Base-by-base conservation (phyloP, 768 basidiomycete species). In the Kwoniella bestiolae region DNA sequence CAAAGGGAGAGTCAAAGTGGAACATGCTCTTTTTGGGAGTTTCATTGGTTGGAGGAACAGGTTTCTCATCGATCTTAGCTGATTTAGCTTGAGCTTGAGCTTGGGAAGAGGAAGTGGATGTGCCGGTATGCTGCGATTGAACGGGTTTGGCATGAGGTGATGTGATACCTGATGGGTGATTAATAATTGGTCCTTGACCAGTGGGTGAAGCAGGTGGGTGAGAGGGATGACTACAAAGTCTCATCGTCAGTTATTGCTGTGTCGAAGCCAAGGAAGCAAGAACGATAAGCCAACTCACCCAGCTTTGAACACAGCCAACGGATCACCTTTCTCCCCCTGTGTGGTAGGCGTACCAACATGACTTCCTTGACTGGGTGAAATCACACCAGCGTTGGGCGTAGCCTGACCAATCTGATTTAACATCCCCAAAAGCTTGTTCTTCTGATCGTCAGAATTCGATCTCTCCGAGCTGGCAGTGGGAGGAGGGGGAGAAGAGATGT, bases 1-100 rank as follows among this genome's bases (percentile, higher is more conserved):
- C 73, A 51, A 78, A 78, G 6, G 76, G 76, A 2, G 73, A 74
- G 58, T 75, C 72, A 50, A 78, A 78, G 59, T 75, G 70, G 69
- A 78, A 78, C 45, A 65, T 62, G 14, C 74, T 70, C 49, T 71
- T 71, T 21, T 67, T 57, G 21, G 66, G 60, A 16, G 59, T 38
- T 18, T 60, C 59, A 23, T 35, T 21, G 21, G 47, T 29, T 7
- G 46, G 14, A 14, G 47, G 21, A 60, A 6, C 59, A 44, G 65
- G 57, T 21, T 18, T 38, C 32, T 55, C 41, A 23, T 49, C 57
- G 18, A n/a, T 18, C 18, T 66, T 50, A 8, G 38, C 34, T n/a
- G 21, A 23, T 25, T 58, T 49, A 21, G 56, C 38, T 41, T 49
- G 57, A 21, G 56, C 38, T 41, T 49, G 57, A n/a, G 38, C 38